These are phyloP conservation scores for Polytrichum formosum DNA, from an alignment of 225 moss, liverwort and hornwort species.

Conservation along the genomic window DNA sequence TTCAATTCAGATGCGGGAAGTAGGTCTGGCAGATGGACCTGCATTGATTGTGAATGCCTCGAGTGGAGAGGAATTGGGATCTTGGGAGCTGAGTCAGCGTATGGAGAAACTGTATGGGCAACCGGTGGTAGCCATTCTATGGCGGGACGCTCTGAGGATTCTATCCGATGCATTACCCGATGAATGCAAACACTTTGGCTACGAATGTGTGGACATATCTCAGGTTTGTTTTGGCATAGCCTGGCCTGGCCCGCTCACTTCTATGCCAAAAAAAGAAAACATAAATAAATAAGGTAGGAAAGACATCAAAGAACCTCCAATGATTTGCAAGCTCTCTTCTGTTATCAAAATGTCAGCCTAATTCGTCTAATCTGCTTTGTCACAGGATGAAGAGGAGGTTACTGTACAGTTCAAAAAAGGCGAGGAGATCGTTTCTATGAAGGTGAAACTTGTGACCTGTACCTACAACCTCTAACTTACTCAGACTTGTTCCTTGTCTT, in stretches of 20 bases:
- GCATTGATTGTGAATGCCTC: constrained; percentile 25
- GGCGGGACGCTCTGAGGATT: constrained; percentile 43
- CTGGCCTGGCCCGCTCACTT: too few relatives aligned
- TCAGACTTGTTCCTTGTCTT: too few relatives aligned
- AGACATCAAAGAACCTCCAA: too few relatives aligned
- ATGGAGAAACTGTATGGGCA: constrained; percentile 60
- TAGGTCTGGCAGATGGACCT: constrained; percentile 31
- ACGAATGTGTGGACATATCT: constrained; percentile 48
- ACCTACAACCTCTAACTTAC: too few relatives aligned
- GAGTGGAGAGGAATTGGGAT: constrained; percentile 22
- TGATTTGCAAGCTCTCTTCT: too few relatives aligned
- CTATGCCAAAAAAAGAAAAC: too few relatives aligned
- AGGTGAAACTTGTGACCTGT: constrained; percentile 13
- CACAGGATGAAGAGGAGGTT: constrained; percentile 38
- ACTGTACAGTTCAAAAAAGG: constrained; percentile 40
- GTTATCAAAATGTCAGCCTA: too few relatives aligned
- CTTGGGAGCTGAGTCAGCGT: constrained; percentile 42
- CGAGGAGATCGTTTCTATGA: constrained; percentile 28
- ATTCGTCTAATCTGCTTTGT: too few relatives aligned
- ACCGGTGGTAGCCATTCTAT: constrained; percentile 44
- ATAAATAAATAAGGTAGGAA: too few relatives aligned
- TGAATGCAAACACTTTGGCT: constrained; percentile 58
- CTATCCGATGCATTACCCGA: constrained; percentile 50
- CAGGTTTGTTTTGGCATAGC: constrained; percentile 15
- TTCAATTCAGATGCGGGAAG: constrained; percentile 34